Percentiles rank a stretch among this genome's conserved stretches.
Conservation (phyloP, 306 rosid species). For the Rosa rugosa region DNA sequence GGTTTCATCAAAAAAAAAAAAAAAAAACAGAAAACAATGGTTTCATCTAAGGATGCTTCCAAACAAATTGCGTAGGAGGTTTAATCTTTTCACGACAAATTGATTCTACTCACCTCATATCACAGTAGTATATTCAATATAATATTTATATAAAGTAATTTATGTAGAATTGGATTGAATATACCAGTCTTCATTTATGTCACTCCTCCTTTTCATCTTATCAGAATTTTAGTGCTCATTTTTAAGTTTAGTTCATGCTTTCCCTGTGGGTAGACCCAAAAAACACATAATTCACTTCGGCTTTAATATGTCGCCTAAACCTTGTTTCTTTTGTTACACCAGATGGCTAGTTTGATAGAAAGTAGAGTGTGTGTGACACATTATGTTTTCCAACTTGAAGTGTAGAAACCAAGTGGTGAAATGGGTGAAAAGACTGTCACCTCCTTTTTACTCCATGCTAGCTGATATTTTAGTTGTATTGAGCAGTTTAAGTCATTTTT, state of each 20-base stretch:
- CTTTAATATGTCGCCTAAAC: background rate
- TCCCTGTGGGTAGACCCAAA: background rate
- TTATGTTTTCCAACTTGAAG: background rate
- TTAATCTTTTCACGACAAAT: no score
- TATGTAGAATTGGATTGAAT: background rate
- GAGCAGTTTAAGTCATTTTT: background rate
- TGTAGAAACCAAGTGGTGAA: background rate
- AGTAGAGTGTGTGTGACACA: background rate
- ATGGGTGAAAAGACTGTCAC: no score
- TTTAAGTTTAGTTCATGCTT: background rate
- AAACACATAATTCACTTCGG: background rate
- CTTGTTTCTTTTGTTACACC: background rate
- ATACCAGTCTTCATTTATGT: background rate
- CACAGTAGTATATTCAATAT: no score
- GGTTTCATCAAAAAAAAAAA: no score
- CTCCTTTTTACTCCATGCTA: background rate
- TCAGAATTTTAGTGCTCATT: background rate
- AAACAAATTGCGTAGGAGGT: background rate
- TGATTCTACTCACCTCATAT: no score
- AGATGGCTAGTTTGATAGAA: background rate
- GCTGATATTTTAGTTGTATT: background rate
- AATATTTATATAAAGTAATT: background rate
- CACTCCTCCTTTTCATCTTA: background rate
- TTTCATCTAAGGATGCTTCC: background rate
- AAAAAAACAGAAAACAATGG: no score